Percentiles rank a stretch among this genome's conserved stretches.
Conservation (phyloP, 202 grass and related monocot species). For the Setaria italica region DNA sequence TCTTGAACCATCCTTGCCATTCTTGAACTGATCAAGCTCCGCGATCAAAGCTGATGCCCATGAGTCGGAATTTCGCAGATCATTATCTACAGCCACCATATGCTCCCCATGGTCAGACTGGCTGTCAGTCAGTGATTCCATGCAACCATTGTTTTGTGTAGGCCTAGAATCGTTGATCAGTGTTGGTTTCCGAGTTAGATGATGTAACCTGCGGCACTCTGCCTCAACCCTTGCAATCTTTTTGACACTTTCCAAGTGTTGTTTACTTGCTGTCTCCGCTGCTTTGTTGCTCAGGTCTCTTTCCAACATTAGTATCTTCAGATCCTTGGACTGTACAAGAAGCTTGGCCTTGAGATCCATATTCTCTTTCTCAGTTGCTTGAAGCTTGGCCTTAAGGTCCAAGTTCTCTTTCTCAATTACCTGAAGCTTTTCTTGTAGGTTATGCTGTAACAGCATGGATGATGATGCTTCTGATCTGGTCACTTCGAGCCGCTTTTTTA, state of each 20-base stretch:
- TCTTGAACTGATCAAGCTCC: slow-evolving; percentile 93
- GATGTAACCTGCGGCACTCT: slow-evolving; percentile 77
- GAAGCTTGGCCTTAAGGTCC: slow-evolving; percentile 70
- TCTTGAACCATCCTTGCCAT: slow-evolving; percentile 53
- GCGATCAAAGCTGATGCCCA: slow-evolving; percentile 83
- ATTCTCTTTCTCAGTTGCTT: slow-evolving; percentile 71
- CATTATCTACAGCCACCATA: slow-evolving; percentile 67
- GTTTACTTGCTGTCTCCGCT: slow-evolving; percentile 93
- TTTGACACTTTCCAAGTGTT: slow-evolving; percentile 82
- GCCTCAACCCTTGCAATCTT: slow-evolving; percentile 85
- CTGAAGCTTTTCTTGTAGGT: slow-evolving; percentile 64
- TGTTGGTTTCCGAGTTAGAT: slow-evolving; percentile 52
- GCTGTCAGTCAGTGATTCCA: slow-evolving; percentile 80
- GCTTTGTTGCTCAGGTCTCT: slow-evolving; percentile 88
- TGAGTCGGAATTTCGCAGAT: slow-evolving; percentile 64
- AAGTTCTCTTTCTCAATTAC: slow-evolving; percentile 73
- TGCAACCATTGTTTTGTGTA: slow-evolving; percentile 49
- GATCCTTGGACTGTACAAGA: slow-evolving; percentile 65
- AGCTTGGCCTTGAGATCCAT: slow-evolving; percentile 73
- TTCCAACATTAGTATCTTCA: slow-evolving; percentile 79
- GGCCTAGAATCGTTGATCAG: slow-evolving; percentile 48
- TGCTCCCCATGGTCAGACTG: slow-evolving; percentile 72
- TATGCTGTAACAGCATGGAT: slow-evolving; percentile 47
- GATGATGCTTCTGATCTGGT: slow-evolving; percentile 51
- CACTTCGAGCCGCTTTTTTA: slow-evolving; percentile 56